Percentiles rank a stretch among this genome's conserved stretches.
Evolutionary conservation across 139 green algal genomes (phyloP).

Genomic region (Pseudopediastrum boryanum): DNA sequence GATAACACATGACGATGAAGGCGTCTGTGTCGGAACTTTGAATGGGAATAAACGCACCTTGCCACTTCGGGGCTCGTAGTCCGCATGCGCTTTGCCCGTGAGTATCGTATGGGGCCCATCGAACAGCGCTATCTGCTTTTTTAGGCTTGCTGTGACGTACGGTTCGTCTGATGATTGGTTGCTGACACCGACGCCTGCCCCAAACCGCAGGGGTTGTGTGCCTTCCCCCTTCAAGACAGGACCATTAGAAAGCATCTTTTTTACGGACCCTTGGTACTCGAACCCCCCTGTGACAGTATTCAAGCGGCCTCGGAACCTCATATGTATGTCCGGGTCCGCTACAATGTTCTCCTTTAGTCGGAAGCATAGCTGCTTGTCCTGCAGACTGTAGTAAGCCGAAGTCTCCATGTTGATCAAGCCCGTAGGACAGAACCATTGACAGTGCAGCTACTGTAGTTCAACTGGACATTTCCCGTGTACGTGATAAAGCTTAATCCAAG

Average conservation of each 20-base stretch:
- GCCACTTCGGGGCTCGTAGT: conserved; percentile 15
- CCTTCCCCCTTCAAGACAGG: conserved; percentile 13
- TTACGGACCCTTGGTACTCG: conserved; percentile 26
- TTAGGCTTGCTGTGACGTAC: conserved; percentile 24
- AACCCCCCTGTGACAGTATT: conserved; percentile 30
- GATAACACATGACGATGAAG: too few species aligned
- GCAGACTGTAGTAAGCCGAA: conserved; percentile 34
- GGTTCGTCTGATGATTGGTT: conserved; percentile 23
- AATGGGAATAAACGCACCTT: too few species aligned
- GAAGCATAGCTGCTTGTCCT: conserved; percentile 42
- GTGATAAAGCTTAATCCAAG: too few species aligned
- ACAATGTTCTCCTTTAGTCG: conserved; percentile 35
- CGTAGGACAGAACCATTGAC: too few species aligned
- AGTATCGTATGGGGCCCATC: conserved; percentile 44
- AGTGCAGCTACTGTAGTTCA: too few species aligned
- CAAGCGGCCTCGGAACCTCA: conserved; percentile 38
- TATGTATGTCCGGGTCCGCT: conserved; percentile 39
- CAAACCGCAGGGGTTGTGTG: conserved; percentile 35
- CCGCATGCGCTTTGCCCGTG: conserved; percentile 34
- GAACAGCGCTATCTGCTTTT: conserved; percentile 37
- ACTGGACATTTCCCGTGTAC: too few species aligned
- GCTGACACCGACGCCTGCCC: conserved; percentile 29
- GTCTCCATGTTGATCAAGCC: conserved; percentile 53
- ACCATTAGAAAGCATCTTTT: conserved; percentile 18
- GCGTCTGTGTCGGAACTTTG: too few species aligned